A percentile compares a stretch with the other conserved stretches of the same genome.
These are phyloP conservation scores for Boletus sp. DNA, from an alignment of 768 basidiomycete genomes.

Conservation along the genomic window DNA sequence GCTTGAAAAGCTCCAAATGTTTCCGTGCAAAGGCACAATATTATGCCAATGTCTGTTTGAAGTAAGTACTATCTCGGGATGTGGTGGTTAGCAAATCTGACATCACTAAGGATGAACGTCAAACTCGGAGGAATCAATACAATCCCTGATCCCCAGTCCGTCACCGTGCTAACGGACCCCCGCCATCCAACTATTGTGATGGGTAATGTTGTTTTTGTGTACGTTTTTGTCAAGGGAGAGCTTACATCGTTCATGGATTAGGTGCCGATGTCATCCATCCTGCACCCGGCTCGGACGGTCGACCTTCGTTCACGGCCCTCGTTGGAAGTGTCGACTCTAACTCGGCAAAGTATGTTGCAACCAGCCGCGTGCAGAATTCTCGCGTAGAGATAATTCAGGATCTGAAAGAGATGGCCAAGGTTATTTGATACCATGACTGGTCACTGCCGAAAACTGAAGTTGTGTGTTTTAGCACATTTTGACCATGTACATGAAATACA, in stretches of 20 bases:
- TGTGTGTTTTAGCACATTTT: conserved; percentile 46
- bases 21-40: conserved; percentile 70
- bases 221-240: background rate
- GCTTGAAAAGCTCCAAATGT: conserved; percentile 67
- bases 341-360: conserved; percentile 67
- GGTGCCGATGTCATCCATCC: conserved; percentile 86
- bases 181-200: conserved; percentile 77
- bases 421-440: conserved; percentile 17
- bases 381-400: conserved; percentile 78
- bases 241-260: conserved; percentile 25
- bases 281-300: conserved; percentile 72
- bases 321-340: conserved; percentile 79
- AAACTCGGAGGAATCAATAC: conserved; percentile 84
- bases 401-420: conserved; percentile 62
- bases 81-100: background rate
- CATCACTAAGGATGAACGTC: conserved; percentile 62
- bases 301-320: conserved; percentile 78
- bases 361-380: conserved; percentile 62
- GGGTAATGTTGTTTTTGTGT: conserved; percentile 41
- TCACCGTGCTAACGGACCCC: conserved; percentile 64
- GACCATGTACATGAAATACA: conserved; percentile 56
- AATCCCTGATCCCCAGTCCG: conserved; percentile 67
- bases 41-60: conserved; percentile 77
- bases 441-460: conserved; percentile 11
- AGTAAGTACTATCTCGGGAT: conserved; percentile 47